Conservation (phyloP, 2,329 filamentous ascomycete genomes). For the Botrytis sinoallii region DNA sequence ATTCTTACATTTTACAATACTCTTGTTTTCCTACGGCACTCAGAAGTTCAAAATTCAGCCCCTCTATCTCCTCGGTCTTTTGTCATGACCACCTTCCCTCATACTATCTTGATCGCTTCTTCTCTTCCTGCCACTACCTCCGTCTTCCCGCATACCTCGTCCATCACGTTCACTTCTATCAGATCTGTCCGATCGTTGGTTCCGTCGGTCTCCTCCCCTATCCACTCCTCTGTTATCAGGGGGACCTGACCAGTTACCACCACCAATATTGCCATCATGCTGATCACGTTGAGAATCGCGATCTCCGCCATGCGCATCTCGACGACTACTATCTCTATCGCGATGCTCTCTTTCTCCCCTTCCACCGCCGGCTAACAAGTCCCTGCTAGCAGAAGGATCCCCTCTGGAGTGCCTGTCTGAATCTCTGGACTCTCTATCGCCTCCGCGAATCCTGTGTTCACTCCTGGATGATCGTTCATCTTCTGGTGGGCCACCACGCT, state of each 20-base stretch:
- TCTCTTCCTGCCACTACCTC: conserved; percentile 34
- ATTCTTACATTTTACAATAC: conserved; percentile 13
- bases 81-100: conserved; percentile 37
- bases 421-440: conserved; percentile 27
- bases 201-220: conserved; percentile 27
- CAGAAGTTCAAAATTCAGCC: conserved; percentile 10
- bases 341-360: conserved; percentile 23
- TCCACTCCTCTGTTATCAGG: conserved; percentile 24
- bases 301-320: conserved; percentile 21
- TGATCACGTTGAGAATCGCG: conserved; percentile 9
- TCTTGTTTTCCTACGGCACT: not conserved
- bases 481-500: conserved; percentile 28
- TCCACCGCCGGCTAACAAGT: conserved; percentile 27
- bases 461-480: conserved; percentile 31
- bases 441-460: conserved; percentile 34
- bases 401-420: conserved; percentile 8
- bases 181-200: conserved; percentile 20
- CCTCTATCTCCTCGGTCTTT: conserved; percentile 31
- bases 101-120: conserved; percentile 32
- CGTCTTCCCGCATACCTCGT: conserved; percentile 28
- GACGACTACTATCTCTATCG: conserved; percentile 24
- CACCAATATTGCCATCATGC: not conserved
- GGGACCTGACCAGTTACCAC: conserved; percentile 11
- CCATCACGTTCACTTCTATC: conserved; percentile 31
- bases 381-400: conserved; percentile 17